A percentile compares a stretch with the other conserved stretches of the same genome.
phyloP scores from a whole-genome alignment of 2,329 filamentous ascomycete genomes.

The Epichloe coenophiala region DNA sequence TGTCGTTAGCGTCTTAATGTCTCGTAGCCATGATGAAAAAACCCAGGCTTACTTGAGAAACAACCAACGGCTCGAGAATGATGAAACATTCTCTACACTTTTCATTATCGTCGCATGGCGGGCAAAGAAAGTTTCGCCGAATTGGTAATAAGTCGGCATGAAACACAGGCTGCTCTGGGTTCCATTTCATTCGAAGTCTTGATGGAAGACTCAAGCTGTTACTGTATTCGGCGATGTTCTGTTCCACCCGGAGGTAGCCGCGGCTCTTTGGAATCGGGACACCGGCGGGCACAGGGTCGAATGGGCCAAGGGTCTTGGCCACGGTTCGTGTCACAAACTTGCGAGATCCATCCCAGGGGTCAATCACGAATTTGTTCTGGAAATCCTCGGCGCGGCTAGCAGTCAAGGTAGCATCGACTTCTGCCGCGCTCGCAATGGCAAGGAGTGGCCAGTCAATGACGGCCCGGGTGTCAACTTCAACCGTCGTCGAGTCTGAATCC shows the following conservation, averaged over 20 bases:
- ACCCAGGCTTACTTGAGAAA: constrained; percentile 54
- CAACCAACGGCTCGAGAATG: constrained; percentile 60
- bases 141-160: constrained; percentile 60
- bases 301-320: constrained; percentile 44
- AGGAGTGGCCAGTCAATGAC: constrained; percentile 51
- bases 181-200: constrained; percentile 38
- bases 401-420: constrained; percentile 9
- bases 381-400: constrained; percentile 18
- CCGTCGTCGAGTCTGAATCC: neutral
- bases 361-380: constrained; percentile 37
- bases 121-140: constrained; percentile 73
- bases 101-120: constrained; percentile 36
- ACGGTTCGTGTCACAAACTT: constrained; percentile 43
- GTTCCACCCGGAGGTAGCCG: constrained; percentile 24
- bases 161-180: constrained; percentile 66
- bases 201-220: constrained; percentile 56
- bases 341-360: constrained; percentile 48
- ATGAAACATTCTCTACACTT: constrained; percentile 43
- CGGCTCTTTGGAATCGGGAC: constrained; percentile 35
- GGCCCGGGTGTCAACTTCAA: neutral
- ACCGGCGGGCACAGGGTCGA: constrained; percentile 48
- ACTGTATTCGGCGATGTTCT: constrained; percentile 71
- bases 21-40: too few species aligned
- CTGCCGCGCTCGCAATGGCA: constrained; percentile 17
- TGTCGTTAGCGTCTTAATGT: neutral